These are phyloP conservation scores for Cryptococcus sp. DNA, from an alignment of 1,284 basidiomycete genomes.

Conservation along the genomic window DNA sequence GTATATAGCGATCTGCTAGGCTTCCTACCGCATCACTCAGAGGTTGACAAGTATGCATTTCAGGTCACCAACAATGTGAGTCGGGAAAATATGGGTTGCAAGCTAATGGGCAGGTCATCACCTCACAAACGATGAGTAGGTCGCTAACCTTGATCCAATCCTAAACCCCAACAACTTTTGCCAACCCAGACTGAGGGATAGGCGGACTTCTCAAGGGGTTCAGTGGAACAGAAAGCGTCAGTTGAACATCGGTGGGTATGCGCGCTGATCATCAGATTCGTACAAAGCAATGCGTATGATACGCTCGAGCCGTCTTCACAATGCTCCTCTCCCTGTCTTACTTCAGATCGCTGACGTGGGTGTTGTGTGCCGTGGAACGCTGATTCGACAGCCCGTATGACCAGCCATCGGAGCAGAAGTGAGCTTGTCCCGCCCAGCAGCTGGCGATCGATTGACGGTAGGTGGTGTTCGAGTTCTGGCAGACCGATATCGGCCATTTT, in stretches of 20 bases:
- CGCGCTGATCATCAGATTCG: conserved; percentile 1
- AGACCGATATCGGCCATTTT: conserved; percentile 5
- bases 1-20: conserved; percentile 30
- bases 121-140: conserved; percentile 29
- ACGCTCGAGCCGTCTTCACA: conserved; percentile 32
- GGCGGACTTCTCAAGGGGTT: conserved; percentile 24
- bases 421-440: not conserved
- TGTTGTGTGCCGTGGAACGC: not conserved
- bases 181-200: no score
- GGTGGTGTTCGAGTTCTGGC: conserved; percentile 37
- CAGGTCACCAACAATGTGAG: conserved; percentile 37
- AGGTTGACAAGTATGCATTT: conserved; percentile 24
- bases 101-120: conserved; percentile 17
- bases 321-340: conserved; percentile 30
- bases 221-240: no score
- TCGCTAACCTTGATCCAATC: no score
- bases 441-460: not conserved
- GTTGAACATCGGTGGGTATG: no score
- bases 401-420: conserved; percentile 41
- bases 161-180: no score
- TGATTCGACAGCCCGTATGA: conserved; percentile 23
- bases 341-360: conserved; percentile 27
- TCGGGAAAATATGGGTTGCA: not conserved
- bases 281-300: conserved; percentile 25
- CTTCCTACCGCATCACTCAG: conserved; percentile 25